Evolutionary conservation across 2,329 filamentous ascomycete genomes (phyloP), one percentile per base, ranked within the genome.

Genomic region (Fusarium fracticaudum): DNA sequence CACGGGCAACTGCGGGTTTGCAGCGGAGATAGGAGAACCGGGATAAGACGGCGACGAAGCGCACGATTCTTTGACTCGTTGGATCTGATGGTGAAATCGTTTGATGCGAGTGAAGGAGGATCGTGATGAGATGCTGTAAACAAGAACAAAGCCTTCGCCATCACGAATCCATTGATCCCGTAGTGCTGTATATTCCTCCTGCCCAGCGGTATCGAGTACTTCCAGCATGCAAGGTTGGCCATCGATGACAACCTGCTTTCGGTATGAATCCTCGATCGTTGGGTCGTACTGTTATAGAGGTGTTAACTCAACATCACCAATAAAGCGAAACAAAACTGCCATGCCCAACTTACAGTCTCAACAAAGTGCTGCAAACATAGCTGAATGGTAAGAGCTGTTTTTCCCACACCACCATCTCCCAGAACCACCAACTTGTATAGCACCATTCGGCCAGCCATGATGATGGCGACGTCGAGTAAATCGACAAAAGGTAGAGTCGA

Each of bases 121-220:
- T 79, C 96, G 93, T 60, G 96, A 98, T 20, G 96, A 98, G 84
- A 99, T 98, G 86, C 95, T 98, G 87, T 99, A 98, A 75, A 99
- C 96, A 71, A 99, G 89, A 37, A 99, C 94, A 81, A 98, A 98
- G 26, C 96, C 96, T 83, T 99, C 96, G 76, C 96, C 96, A 81
- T 98, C 96, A 78, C 96, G 91, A 83, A 98, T 98, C 96, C 96
- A 98, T 86, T 98, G 96, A 83, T 98, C 96, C 80, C 96, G 90
- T 79, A 98, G 87, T 53, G 96, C 96, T 73, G 96, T 98, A 85
- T 98, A 99, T 86, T 99, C 96, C 86, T 99, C 96, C 84, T 99
- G 96, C 66, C 96, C 96, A 60, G 96, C 96, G 62, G 96, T 99
- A 85, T 99, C 96, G 79, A 98, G 90, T 54, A 98, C 95, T 84